These are phyloP conservation scores for Tilletia setariae DNA, from an alignment of 1,284 basidiomycete genomes.

Conservation along the genomic window DNA sequence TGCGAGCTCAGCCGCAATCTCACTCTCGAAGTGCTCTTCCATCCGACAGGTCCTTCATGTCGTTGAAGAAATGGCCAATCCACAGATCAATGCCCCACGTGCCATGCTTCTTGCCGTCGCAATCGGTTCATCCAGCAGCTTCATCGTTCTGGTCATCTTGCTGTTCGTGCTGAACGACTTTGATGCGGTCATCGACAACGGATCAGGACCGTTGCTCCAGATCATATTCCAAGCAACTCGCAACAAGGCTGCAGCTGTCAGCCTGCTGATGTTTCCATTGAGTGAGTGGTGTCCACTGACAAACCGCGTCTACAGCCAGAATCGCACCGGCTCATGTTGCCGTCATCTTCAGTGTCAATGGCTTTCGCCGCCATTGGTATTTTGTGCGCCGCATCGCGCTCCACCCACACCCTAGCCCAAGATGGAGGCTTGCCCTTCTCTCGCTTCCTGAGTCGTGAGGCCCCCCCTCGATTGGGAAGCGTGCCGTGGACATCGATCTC, in stretches of 20 bases:
- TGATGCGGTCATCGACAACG: constrained; percentile 60
- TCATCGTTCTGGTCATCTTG: constrained; percentile 68
- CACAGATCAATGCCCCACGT: constrained; percentile 62
- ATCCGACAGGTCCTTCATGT: constrained; percentile 44
- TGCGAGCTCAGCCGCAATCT: not conserved
- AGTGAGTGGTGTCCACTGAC: constrained; percentile 19
- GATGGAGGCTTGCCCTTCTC: constrained; percentile 68
- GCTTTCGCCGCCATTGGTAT: constrained; percentile 42
- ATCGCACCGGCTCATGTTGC: not conserved
- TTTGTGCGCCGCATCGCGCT: constrained; percentile 63
- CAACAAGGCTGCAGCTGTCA: constrained; percentile 65
- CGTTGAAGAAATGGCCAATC: constrained; percentile 67
- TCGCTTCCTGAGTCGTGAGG: constrained; percentile 60
- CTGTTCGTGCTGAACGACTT: constrained; percentile 68
- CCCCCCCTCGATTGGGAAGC: constrained; percentile 36
- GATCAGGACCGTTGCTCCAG: constrained; percentile 66
- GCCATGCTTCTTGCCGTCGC: constrained; percentile 66
- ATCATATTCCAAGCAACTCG: constrained; percentile 67
- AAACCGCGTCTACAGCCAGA: not conserved
- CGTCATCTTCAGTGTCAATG: constrained; percentile 44
- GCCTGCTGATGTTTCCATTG: constrained; percentile 58
- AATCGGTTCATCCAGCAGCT: constrained; percentile 63
- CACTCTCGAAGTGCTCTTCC: constrained; percentile 32
- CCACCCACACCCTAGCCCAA: constrained; percentile 69
- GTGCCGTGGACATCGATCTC: constrained; percentile 58